phyloP scores from a whole-genome alignment of 768 basidiomycete species.

The Boletus huronensis region DNA sequence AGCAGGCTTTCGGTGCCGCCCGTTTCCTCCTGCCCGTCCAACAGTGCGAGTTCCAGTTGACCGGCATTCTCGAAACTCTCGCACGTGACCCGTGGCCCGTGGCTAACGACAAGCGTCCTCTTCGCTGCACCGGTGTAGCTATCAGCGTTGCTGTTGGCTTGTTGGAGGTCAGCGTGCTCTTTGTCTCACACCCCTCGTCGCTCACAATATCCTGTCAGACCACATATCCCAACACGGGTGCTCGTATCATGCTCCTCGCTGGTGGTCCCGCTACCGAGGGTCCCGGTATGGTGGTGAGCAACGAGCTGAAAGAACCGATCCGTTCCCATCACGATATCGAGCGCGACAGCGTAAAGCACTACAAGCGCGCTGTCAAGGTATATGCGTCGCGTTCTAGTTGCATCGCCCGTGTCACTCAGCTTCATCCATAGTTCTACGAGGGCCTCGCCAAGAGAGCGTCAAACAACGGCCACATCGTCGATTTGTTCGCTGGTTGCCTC shows the following conservation, averaged over 20 bases:
- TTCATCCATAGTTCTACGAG: constrained; percentile 81
- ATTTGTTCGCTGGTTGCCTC: constrained; percentile 94
- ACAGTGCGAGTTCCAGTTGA: constrained; percentile 95
- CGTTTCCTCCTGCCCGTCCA: constrained; percentile 90
- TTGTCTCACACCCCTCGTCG: background rate
- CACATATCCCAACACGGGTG: constrained; percentile 94
- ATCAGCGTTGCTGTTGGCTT: constrained; percentile 90
- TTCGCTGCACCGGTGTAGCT: constrained; percentile 95
- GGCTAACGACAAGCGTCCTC: constrained; percentile 86
- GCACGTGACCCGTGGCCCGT: constrained; percentile 96
- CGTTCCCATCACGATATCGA: constrained; percentile 99
- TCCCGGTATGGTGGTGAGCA: constrained; percentile 93
- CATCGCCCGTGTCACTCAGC: constrained; percentile 1
- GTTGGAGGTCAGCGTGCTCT: constrained; percentile 58
- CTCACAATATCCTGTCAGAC: constrained; percentile 38
- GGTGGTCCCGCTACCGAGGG: constrained; percentile 97
- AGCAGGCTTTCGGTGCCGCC: constrained; percentile 77
- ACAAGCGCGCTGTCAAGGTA: constrained; percentile 94
- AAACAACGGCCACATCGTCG: constrained; percentile 91
- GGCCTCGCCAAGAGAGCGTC: constrained; percentile 88
- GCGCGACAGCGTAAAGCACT: constrained; percentile 93
- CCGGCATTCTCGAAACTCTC: constrained; percentile 85
- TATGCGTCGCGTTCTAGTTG: constrained; percentile 9
- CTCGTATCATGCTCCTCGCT: constrained; percentile 92
- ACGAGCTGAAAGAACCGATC: constrained; percentile 95